Percentiles rank a stretch among this genome's conserved stretches.
Evolutionary conservation across 768 basidiomycete genomes (phyloP).

Genomic region (Baorangia bicolor): DNA sequence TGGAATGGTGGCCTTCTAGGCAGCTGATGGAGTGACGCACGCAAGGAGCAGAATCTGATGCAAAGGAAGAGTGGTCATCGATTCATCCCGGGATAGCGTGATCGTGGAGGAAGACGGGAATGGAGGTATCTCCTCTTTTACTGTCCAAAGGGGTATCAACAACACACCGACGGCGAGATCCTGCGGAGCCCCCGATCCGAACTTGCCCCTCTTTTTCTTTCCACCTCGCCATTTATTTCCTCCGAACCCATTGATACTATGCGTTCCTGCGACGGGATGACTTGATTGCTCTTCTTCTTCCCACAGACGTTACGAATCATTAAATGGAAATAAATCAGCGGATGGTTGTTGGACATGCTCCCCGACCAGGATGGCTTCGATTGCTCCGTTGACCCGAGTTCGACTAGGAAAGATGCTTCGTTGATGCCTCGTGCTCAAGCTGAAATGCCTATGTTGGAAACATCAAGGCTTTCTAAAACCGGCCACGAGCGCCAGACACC

Average conservation of each 20-base stretch:
- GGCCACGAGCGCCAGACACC: neutral
- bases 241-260: neutral
- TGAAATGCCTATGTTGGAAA: conserved; percentile 39
- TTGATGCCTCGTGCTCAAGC: conserved; percentile 54
- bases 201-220: neutral
- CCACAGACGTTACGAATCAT: neutral
- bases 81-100: conserved; percentile 1
- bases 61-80: neutral
- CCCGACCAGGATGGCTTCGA: conserved; percentile 46
- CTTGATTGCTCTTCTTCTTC: neutral
- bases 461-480: conserved; percentile 2
- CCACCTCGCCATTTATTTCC: neutral
- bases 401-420: conserved; percentile 52
- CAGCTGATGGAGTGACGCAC: neutral
- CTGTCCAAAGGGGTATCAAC: conserved; percentile 1
- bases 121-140: conserved; percentile 1
- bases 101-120: conserved; percentile 4
- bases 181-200: neutral
- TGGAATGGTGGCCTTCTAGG: neutral
- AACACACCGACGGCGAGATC: neutral
- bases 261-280: neutral
- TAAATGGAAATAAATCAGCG: conserved; percentile 66
- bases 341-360: conserved; percentile 44
- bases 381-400: conserved; percentile 43
- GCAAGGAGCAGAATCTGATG: neutral